Evolutionary conservation across 1,139 yeast species (phyloP), one percentile per base, ranked within the genome.

Genomic region (Tardiomyces depauwii): DNA sequence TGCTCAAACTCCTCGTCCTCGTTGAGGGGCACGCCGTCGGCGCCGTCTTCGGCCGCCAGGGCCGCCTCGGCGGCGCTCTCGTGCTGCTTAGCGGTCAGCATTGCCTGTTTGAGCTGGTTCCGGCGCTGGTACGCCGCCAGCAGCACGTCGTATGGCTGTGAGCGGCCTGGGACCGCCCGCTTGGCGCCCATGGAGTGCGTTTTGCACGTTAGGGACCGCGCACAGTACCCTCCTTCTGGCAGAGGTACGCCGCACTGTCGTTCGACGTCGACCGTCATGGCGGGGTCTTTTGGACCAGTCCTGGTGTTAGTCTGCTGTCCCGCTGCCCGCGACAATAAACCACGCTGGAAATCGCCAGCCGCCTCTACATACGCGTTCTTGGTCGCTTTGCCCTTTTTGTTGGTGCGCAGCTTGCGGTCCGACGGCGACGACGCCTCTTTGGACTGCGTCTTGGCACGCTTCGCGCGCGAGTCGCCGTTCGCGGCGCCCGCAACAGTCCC

Each of bases 141-240:
- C 46, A 91, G 70, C 23, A 80, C 80, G 65, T 91, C 98, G 63
- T 88, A 91, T 0, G 96, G 89, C 9, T 93, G 89, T 45, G 94
- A 80, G 56, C 98, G 74, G 6, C 98, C 98, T 28, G 79, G 79
- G 21, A 91, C 98, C 1, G 96, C 91, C 56, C 98, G 76, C 59
- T 91, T 91, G 21, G 96, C 95, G 25, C 96, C 96, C 96, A 91
- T 89, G 0, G 96, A 86, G 64, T 91, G 98, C 0, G 97, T 88
- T 62, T 91, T 91, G 72, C 98, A 91, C 0, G 98, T 91, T 51
- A 91, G 71, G 0, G 96, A 87, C 47, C 98, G 74, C 6, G 96
- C 96, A 72, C 98, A 91, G 57, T 80, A 80, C 0, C 94, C 95
- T 11, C 97, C 97, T 51, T 82, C 82, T 0, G 96, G 88, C 50